Evolutionary conservation across 2,329 filamentous ascomycete genomes (phyloP).

Genomic region (Fusarium sp.): DNA sequence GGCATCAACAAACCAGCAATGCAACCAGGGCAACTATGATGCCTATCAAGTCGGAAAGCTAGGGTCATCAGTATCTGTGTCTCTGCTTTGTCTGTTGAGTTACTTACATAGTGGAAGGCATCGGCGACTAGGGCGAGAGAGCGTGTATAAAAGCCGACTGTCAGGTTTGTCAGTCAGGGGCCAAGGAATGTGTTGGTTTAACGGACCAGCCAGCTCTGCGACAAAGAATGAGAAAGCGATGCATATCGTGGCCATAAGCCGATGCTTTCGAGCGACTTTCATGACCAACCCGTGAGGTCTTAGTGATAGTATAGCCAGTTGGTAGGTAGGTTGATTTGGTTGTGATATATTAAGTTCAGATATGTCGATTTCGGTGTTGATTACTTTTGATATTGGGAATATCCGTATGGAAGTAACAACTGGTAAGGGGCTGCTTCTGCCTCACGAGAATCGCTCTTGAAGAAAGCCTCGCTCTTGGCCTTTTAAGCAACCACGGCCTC

Average conservation of each 20-base stretch:
- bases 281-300: background rate
- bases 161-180: background rate
- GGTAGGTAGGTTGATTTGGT: background rate
- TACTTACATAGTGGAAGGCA: slow-evolving; percentile 77
- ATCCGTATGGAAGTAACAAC: background rate
- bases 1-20: slow-evolving; percentile 62
- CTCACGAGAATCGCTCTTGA: background rate
- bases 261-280: slow-evolving; percentile 54
- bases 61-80: slow-evolving; percentile 17
- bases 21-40: slow-evolving; percentile 76
- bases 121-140: slow-evolving; percentile 81
- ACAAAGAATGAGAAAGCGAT: slow-evolving; percentile 65
- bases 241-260: slow-evolving; percentile 59
- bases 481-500: slow-evolving; percentile 2
- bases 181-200: background rate
- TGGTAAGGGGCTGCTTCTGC: background rate
- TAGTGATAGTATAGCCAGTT: background rate
- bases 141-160: slow-evolving; percentile 76
- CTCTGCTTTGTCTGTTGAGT: background rate
- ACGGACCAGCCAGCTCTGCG: slow-evolving; percentile 62
- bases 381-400: background rate
- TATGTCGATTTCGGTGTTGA: too few relatives aligned
- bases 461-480: background rate
- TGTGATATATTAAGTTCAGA: background rate
- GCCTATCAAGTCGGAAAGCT: slow-evolving; percentile 78